A percentile compares a stretch with the other conserved stretches of the same genome.
phyloP scores from a whole-genome alignment of 805 yeast species.

The Ogataea allantospora region DNA sequence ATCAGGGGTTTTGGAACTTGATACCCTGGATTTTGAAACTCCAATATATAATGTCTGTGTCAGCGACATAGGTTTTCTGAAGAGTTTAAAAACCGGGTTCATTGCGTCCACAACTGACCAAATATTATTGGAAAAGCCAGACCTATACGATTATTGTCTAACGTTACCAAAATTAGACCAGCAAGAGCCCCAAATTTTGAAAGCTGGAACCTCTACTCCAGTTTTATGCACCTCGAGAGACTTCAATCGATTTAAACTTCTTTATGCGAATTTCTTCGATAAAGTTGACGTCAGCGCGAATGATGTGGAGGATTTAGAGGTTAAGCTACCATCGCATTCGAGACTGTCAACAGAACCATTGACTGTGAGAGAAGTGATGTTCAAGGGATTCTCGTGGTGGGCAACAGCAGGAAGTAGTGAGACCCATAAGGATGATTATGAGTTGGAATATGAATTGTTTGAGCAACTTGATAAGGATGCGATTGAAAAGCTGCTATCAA shows the following conservation, averaged over 20 bases:
- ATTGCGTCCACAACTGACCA: constrained; percentile 69
- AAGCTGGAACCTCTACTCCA: constrained; percentile 10
- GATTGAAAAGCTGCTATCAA: constrained; percentile 26
- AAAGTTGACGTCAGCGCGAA: constrained; percentile 7
- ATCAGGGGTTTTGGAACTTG: constrained; percentile 21
- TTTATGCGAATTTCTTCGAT: constrained; percentile 23
- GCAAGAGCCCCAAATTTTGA: constrained; percentile 23
- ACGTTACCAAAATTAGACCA: constrained; percentile 20
- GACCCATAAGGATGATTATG: constrained; percentile 37
- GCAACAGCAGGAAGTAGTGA: constrained; percentile 75
- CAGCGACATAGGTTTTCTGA: constrained; percentile 48
- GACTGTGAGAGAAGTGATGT: constrained; percentile 56
- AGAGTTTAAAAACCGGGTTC: constrained; percentile 35
- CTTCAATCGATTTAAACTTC: constrained; percentile 33
- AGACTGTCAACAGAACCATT: constrained; percentile 40
- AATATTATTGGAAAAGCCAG: constrained; percentile 52
- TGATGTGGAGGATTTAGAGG: constrained; percentile 15
- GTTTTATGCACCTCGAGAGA: constrained; percentile 39
- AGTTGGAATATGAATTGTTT: constrained; percentile 34
- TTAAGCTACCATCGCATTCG: constrained; percentile 17
- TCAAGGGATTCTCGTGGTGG: constrained; percentile 83
- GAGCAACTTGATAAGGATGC: constrained; percentile 24
- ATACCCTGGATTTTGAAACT: constrained; percentile 33
- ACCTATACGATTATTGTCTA: constrained; percentile 48
- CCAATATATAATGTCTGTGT: constrained; percentile 67